Percentiles rank a stretch among this genome's conserved stretches.
Conservation (phyloP, 768 basidiomycete species). For the Dentipellis fragilis region DNA sequence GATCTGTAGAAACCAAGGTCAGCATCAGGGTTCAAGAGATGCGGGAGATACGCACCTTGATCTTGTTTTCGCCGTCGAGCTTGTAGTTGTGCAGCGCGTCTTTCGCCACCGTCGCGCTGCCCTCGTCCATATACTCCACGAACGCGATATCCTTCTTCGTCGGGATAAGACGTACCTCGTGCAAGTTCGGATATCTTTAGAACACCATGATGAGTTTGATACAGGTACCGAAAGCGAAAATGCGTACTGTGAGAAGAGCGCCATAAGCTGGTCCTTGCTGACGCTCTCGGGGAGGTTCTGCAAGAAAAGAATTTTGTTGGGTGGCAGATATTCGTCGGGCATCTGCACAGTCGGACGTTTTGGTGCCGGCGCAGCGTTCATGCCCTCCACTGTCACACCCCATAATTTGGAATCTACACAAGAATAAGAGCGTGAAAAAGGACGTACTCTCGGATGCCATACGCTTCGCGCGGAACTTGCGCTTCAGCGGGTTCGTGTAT, state of each 20-base stretch:
- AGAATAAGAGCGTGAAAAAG: constrained; percentile 1
- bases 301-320: constrained; percentile 97
- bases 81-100: constrained; percentile 97
- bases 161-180: constrained; percentile 98
- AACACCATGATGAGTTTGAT: neutral
- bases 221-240: neutral
- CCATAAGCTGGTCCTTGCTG: constrained; percentile 85
- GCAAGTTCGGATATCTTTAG: constrained; percentile 82
- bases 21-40: neutral
- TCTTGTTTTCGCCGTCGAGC: constrained; percentile 95
- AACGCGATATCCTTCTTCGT: constrained; percentile 97
- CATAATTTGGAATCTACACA: constrained; percentile 1
- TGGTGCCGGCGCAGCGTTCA: constrained; percentile 49
- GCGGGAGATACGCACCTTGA: constrained; percentile 55
- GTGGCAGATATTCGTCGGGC: constrained; percentile 99
- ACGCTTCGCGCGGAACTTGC: constrained; percentile 74
- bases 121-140: constrained; percentile 95
- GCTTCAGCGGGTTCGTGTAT: constrained; percentile 83
- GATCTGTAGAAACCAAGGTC: constrained; percentile 6
- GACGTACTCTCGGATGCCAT: constrained; percentile 68
- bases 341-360: constrained; percentile 87
- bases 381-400: constrained; percentile 50
- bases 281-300: constrained; percentile 93
- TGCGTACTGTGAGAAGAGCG: constrained; percentile 83
- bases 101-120: constrained; percentile 81